Percentiles rank a stretch among this genome's conserved stretches.
Conservation (phyloP, 805 yeast genomes). For the Candida xiaguanensis region DNA sequence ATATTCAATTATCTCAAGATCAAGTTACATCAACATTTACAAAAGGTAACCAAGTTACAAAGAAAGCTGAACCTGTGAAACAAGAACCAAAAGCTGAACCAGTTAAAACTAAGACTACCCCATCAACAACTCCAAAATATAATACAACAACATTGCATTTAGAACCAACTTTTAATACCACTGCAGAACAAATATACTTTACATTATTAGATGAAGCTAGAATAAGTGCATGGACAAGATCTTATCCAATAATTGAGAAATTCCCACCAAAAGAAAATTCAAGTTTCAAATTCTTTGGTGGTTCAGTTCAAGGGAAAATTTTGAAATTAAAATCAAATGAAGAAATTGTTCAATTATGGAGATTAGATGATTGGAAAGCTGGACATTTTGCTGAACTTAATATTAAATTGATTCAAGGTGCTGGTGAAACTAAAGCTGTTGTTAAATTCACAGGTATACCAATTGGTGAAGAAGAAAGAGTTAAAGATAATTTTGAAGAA, state of each 20-base stretch:
- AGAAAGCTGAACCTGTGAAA: background rate
- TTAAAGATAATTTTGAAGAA: constrained; percentile 78
- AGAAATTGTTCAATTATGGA: constrained; percentile 74
- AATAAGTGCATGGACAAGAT: constrained; percentile 88
- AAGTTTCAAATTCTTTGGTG: constrained; percentile 74
- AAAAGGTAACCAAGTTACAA: constrained; percentile 45
- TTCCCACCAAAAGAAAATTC: constrained; percentile 54
- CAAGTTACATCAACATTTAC: constrained; percentile 38
- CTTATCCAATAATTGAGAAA: constrained; percentile 54
- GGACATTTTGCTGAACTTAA: constrained; percentile 73
- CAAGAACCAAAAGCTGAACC: background rate
- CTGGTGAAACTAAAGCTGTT: constrained; percentile 77
- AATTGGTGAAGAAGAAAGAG: constrained; percentile 90
- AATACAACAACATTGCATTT: constrained; percentile 79
- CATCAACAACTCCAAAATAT: constrained; percentile 50
- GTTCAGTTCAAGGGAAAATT: constrained; percentile 75
- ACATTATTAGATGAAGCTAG: constrained; percentile 75
- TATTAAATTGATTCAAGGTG: constrained; percentile 68
- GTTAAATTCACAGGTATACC: constrained; percentile 88
- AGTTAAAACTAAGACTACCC: constrained; percentile 6
- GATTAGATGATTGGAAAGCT: constrained; percentile 83
- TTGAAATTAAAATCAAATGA: constrained; percentile 55
- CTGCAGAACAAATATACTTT: constrained; percentile 79
- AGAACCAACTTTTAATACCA: constrained; percentile 77
- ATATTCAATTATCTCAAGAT: constrained; percentile 70